Percentiles rank a stretch among this genome's conserved stretches.
These are phyloP conservation scores for Vanrija sp. DNA, from an alignment of 1,284 basidiomycete genomes.

Conservation along the genomic window DNA sequence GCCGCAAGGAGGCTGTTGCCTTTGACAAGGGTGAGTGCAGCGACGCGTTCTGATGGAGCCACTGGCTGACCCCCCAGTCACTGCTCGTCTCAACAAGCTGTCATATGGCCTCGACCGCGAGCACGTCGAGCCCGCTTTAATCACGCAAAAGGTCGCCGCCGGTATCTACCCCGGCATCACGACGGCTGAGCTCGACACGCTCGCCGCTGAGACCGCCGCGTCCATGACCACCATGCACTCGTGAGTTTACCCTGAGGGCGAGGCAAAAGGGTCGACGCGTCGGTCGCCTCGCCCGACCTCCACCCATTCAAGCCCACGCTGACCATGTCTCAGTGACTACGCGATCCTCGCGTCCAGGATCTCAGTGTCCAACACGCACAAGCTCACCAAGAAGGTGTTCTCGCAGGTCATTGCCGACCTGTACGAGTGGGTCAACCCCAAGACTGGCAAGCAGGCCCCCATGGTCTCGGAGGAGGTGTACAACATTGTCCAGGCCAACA, in stretches of 20 bases:
- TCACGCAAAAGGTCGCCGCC: constrained; percentile 90
- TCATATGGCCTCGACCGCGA: constrained; percentile 94
- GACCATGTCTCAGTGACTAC: constrained; percentile 76
- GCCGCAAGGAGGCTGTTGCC: constrained; percentile 45
- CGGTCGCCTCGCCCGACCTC: no score
- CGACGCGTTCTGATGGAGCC: no score
- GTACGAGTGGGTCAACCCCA: constrained; percentile 94
- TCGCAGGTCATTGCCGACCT: constrained; percentile 87
- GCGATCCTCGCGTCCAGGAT: constrained; percentile 92
- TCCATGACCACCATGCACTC: constrained; percentile 75
- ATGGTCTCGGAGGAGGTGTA: constrained; percentile 93
- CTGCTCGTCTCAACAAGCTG: constrained; percentile 68
- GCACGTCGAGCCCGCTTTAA: constrained; percentile 92
- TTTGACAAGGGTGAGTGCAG: neutral
- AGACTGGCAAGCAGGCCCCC: constrained; percentile 78
- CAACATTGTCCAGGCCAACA: constrained; percentile 76
- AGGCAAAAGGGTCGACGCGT: no score
- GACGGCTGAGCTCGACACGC: constrained; percentile 87
- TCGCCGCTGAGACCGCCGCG: constrained; percentile 94
- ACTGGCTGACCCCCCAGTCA: constrained; percentile 10
- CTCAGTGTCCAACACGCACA: constrained; percentile 97
- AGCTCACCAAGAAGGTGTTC: constrained; percentile 98
- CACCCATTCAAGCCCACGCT: neutral
- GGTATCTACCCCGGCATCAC: constrained; percentile 90
- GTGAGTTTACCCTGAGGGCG: neutral